phyloP scores from a whole-genome alignment of 371 early-diverging fungal species.

The Entomophthora muscae region DNA sequence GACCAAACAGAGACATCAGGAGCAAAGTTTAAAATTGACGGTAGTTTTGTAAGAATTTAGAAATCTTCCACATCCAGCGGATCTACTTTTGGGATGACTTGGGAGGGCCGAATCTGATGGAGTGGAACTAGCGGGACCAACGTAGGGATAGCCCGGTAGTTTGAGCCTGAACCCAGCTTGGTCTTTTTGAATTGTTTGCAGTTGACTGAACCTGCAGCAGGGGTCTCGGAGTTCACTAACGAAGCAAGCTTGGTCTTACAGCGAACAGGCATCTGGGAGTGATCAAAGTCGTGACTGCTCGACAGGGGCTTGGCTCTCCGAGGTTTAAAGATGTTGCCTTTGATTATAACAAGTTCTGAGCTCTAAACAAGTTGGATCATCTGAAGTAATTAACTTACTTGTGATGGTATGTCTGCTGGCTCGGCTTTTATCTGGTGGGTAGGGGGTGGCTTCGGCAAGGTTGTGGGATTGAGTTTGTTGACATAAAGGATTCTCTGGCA shows the following conservation, averaged over 20 bases:
- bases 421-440: too few species aligned
- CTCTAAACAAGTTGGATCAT: too few species aligned
- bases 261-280: not conserved
- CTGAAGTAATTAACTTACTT: too few species aligned
- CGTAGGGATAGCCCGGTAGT: not conserved
- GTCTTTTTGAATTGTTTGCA: not conserved
- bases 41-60: too few species aligned
- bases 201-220: not conserved
- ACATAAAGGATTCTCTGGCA: not conserved
- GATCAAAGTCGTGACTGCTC: too few species aligned
- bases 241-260: not conserved
- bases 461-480: not conserved
- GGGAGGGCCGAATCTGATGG: not conserved
- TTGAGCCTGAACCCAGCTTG: not conserved
- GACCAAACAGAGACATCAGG: too few species aligned
- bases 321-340: too few species aligned
- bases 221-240: not conserved
- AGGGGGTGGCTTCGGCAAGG: not conserved
- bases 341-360: too few species aligned
- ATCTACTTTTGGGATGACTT: not conserved
- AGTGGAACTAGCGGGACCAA: not conserved
- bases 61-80: too few species aligned
- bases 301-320: too few species aligned
- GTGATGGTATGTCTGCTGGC: too few species aligned
- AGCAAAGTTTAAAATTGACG: too few species aligned